Evolutionary conservation across 2,329 filamentous ascomycete species (phyloP), one percentile per base, ranked within the genome.

Genomic region (Colletotrichum agaves): DNA sequence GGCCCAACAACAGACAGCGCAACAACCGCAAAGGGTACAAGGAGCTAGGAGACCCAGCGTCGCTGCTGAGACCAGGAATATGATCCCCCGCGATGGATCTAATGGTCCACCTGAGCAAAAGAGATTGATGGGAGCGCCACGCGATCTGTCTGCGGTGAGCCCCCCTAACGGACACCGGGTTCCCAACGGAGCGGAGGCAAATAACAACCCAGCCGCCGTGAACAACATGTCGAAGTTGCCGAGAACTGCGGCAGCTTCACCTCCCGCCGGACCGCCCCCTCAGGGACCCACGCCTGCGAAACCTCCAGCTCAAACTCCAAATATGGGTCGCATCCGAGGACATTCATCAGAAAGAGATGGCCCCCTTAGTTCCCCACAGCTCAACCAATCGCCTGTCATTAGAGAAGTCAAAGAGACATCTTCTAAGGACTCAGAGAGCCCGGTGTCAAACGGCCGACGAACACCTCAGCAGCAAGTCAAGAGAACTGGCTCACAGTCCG

Each of bases 381-480:
- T 72, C 43, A 72, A 65, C 15, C 81, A 84, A 52, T 84, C 83
- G 2, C 83, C 85, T 2, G 73, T 82, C 2, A 71, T 77, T 63
- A 81, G 78, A 76, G 82, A 82, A 70, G 70, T 75, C 57, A 64
- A 64, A 21, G 65, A 69, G 37, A 50, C 56, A 31, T 41, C 27
- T 7, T 71, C 77, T 52, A 79, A 75, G 61, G 80, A 82, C 52
- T 80, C 81, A 37, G 90, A 90, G 27, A 83, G 80, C 35, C 82
- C 87, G 5, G 77, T 79, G 2, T 78, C 83, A 11, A 89, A 90
- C 69, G 91, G 90, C n/a, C 84, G 86, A 58, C 86, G 87, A 37
- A 91, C 90, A 4, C 89, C 90, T 10, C 88, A 85, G 4, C 87
- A 89, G 4, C 87, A 89, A 65, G 71, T 74, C 50, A 52, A 74